Conservation (phyloP, 331 rosid species). For the Telfairia occidentalis region DNA sequence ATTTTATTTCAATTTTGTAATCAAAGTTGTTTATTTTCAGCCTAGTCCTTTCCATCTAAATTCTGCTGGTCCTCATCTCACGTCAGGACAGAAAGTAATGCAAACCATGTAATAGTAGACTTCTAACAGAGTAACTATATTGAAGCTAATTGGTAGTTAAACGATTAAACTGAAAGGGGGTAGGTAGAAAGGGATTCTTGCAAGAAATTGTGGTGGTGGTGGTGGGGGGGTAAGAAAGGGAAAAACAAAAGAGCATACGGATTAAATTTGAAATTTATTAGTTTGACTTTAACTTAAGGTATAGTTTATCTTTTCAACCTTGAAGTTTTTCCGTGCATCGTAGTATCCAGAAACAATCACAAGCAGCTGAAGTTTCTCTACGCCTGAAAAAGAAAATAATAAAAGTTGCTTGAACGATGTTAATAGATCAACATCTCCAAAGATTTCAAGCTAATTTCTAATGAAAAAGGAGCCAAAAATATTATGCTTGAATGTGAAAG, state of each 20-base stretch:
- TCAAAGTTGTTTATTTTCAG: background rate
- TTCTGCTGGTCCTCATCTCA: background rate
- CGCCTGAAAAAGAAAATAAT: constrained; percentile 24
- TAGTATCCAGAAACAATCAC: constrained; percentile 63
- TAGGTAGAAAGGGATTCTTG: background rate
- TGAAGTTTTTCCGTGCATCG: constrained; percentile 51
- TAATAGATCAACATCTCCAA: background rate
- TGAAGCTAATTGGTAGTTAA: background rate
- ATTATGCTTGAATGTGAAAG: background rate
- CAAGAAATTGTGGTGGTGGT: no score
- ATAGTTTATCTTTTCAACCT: constrained; percentile 32
- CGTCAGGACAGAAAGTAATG: background rate
- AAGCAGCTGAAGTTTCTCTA: constrained; percentile 58
- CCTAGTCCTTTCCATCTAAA: background rate
- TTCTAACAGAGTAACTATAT: background rate
- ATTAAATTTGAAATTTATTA: background rate
- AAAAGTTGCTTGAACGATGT: background rate
- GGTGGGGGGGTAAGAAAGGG: no score
- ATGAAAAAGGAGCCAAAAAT: background rate
- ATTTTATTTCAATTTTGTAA: background rate
- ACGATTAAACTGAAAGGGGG: background rate
- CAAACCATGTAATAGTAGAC: background rate
- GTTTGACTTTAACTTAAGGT: background rate
- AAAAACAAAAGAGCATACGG: background rate
- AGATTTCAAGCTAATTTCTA: background rate